phyloP scores from a whole-genome alignment of 768 basidiomycete species.

The Tulasnella sp. region DNA sequence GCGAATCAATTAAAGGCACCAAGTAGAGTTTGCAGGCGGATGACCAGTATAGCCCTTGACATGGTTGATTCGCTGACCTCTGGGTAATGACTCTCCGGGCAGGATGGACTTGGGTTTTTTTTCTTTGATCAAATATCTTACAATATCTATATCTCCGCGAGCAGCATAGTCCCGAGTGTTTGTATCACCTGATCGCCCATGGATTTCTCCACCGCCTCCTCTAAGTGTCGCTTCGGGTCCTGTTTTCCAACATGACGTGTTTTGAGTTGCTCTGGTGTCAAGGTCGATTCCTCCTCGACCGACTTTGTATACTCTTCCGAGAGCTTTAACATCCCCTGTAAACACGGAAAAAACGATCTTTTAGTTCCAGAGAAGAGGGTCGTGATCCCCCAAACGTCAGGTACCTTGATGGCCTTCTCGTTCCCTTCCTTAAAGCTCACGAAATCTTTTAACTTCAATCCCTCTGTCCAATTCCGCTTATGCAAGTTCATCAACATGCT shows the following conservation, averaged over 20 bases:
- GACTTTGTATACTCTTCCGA: constrained; percentile 96
- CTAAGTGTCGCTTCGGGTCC: constrained; percentile 95
- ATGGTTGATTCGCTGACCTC: too few relatives aligned
- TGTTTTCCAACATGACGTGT: constrained; percentile 96
- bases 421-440: constrained; percentile 76
- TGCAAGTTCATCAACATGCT: constrained; percentile 98
- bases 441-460: constrained; percentile 85
- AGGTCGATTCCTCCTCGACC: constrained; percentile 94
- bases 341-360: background rate
- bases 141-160: constrained; percentile 62
- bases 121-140: background rate
- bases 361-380: background rate
- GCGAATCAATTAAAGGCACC: too few relatives aligned
- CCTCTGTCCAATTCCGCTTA: constrained; percentile 98
- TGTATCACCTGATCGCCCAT: constrained; percentile 98
- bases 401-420: constrained; percentile 89
- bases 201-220: constrained; percentile 94
- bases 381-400: constrained; percentile 20
- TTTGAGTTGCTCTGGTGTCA: constrained; percentile 86
- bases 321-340: constrained; percentile 81
- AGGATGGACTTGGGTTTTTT: too few relatives aligned
- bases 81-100: too few relatives aligned
- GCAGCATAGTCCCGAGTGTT: constrained; percentile 86
- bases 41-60: too few relatives aligned
- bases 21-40: too few relatives aligned